Evolutionary conservation across 257 asterid genomes (phyloP).

Genomic region (Nicotiana undulata): DNA sequence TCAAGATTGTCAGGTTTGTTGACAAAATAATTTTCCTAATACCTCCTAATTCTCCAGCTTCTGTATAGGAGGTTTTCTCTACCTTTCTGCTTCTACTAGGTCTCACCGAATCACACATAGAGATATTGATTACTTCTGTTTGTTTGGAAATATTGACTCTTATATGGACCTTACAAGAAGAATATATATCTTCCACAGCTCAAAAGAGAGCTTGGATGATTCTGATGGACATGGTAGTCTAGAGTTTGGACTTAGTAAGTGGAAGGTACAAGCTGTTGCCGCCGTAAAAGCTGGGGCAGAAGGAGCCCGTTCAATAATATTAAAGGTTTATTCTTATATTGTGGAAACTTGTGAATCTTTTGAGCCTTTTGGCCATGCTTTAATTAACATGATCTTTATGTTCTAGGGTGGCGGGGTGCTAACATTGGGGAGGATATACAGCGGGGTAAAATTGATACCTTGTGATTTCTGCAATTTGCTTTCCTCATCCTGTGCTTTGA

Average conservation of each 20-base stretch:
- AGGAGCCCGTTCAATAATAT: conserved; percentile 48
- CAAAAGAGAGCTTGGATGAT: conserved; percentile 29
- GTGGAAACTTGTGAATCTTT: conserved; percentile 3
- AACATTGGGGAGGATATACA: conserved; percentile 63
- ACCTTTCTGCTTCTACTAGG: background rate
- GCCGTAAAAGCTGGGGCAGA: conserved; percentile 69
- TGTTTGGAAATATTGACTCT: background rate
- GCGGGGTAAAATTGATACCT: conserved; percentile 38
- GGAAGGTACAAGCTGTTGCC: conserved; percentile 81
- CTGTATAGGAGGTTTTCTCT: background rate
- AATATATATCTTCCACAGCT: conserved; percentile 37
- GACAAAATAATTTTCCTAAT: background rate
- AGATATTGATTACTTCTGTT: too few relatives aligned
- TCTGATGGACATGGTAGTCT: conserved; percentile 37
- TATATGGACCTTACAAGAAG: conserved; percentile 37
- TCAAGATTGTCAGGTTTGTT: background rate
- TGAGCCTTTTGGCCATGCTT: conserved; percentile 3
- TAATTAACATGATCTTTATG: conserved; percentile 13
- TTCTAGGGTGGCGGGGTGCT: conserved; percentile 87
- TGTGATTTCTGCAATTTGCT: background rate
- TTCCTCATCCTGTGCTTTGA: conserved; percentile 11
- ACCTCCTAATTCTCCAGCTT: background rate
- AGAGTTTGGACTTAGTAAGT: conserved; percentile 67
- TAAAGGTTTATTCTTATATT: conserved; percentile 53
- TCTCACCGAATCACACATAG: too few relatives aligned